Evolutionary conservation across 495 filamentous ascomycete species (phyloP).

Genomic region (Recurvomyces mirabilis): DNA sequence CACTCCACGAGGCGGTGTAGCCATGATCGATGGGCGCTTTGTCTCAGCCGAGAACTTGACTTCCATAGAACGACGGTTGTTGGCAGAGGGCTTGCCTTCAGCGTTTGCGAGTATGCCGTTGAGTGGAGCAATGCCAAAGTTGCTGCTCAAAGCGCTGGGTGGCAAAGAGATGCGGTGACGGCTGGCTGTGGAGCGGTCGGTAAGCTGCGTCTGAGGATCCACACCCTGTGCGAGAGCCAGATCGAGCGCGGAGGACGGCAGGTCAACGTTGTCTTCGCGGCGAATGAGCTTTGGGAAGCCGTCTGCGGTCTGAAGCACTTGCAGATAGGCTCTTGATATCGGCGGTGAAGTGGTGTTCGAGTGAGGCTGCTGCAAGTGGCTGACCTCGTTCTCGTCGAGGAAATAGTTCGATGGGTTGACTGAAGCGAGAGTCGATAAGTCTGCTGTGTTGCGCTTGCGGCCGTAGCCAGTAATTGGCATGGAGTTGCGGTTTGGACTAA

Average conservation of each 20-base stretch:
- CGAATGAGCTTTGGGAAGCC: slow-evolving; percentile 74
- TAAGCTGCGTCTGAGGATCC: slow-evolving; percentile 40
- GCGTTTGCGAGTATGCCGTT: slow-evolving; percentile 18
- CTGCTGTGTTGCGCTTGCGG: slow-evolving; percentile 45
- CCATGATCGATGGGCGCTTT: slow-evolving; percentile 32
- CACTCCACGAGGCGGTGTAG: slow-evolving; percentile 35
- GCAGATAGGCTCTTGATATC: slow-evolving; percentile 55
- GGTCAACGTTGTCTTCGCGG: slow-evolving; percentile 52
- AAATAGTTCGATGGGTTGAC: slow-evolving; percentile 74
- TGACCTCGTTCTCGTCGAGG: slow-evolving; percentile 70
- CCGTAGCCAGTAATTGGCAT: slow-evolving; percentile 65
- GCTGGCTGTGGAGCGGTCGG: slow-evolving; percentile 20
- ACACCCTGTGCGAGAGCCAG: slow-evolving; percentile 61
- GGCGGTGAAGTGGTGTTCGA: slow-evolving; percentile 17
- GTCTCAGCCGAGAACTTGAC: slow-evolving; percentile 35
- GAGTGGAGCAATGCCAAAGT: slow-evolving; percentile 18
- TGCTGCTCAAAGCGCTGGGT: slow-evolving; percentile 17
- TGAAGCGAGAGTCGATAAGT: slow-evolving; percentile 45
- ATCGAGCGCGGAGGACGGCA: slow-evolving; percentile 72
- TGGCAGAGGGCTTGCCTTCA: slow-evolving; percentile 31
- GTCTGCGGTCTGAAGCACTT: slow-evolving; percentile 65
- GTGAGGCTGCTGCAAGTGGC: slow-evolving; percentile 33
- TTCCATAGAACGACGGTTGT: slow-evolving; percentile 44
- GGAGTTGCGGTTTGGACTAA: slow-evolving; percentile 71
- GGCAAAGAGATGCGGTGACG: slow-evolving; percentile 46